phyloP scores from a whole-genome alignment of 202 grass and related monocot species.

The Cymbopogon flexuosus region DNA sequence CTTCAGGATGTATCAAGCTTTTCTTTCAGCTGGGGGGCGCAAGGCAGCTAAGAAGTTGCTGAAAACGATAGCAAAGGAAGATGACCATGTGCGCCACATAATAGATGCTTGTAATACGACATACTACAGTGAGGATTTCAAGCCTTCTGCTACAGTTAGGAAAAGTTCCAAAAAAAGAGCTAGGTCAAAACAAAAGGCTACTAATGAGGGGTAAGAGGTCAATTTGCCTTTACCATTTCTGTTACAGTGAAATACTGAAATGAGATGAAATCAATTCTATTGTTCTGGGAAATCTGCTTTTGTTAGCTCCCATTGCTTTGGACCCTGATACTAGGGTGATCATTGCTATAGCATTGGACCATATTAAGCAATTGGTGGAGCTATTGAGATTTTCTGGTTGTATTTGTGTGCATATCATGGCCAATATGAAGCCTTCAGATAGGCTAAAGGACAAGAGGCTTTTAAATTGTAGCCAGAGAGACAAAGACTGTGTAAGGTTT shows the following conservation, averaged over 20 bases:
- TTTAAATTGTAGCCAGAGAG: constrained; percentile 15
- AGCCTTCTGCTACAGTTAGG: neutral
- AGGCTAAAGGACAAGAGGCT: neutral
- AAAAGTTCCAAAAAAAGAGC: neutral
- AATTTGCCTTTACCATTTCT: neutral
- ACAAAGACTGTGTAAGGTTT: neutral
- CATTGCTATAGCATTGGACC: neutral
- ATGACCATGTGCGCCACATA: constrained; percentile 49
- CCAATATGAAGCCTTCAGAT: neutral
- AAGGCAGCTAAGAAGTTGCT: constrained; percentile 45
- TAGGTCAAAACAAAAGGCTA: constrained; percentile 16
- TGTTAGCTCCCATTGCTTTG: neutral
- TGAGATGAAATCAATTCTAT: constrained; percentile 18
- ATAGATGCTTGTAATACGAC: constrained; percentile 40
- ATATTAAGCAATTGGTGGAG: neutral
- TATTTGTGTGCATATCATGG: neutral
- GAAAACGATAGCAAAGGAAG: constrained; percentile 46
- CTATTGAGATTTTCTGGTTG: neutral
- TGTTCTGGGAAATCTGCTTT: neutral
- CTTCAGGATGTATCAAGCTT: constrained; percentile 86
- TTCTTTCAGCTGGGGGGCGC: constrained; percentile 42
- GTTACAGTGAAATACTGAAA: constrained; percentile 7
- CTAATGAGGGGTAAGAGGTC: constrained; percentile 14
- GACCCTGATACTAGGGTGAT: neutral
- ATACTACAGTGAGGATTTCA: constrained; percentile 1